These are phyloP conservation scores for Lasiosphaeria hispida DNA, from an alignment of 495 filamentous ascomycete genomes.

Conservation along the genomic window DNA sequence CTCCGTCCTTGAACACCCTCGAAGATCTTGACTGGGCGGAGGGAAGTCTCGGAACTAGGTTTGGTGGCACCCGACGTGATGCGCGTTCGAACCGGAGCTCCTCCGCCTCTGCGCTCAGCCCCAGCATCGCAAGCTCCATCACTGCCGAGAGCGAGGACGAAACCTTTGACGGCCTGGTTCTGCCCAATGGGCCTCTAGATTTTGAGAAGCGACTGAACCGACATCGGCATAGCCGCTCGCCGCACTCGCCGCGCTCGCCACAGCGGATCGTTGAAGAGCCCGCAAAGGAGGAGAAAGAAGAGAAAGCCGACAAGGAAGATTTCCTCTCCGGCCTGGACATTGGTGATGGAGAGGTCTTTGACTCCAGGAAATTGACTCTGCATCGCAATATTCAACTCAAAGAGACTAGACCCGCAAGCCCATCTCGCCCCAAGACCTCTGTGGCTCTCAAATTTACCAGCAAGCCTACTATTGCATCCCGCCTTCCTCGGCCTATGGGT, in stretches of 20 bases:
- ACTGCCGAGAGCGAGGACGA: constrained; percentile 96
- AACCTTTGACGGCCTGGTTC: constrained; percentile 75
- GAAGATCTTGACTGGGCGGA: constrained; percentile 94
- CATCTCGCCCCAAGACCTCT: constrained; percentile 64
- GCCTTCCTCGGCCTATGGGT: constrained; percentile 61
- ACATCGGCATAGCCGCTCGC: constrained; percentile 53
- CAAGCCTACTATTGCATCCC: constrained; percentile 50
- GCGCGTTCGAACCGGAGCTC: constrained; percentile 75
- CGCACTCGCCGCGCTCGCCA: constrained; percentile 16
- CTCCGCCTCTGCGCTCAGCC: constrained; percentile 82
- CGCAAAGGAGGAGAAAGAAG: constrained; percentile 28
- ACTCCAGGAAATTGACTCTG: constrained; percentile 73
- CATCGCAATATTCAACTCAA: constrained; percentile 94
- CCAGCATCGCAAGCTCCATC: constrained; percentile 84
- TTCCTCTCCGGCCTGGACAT: constrained; percentile 87
- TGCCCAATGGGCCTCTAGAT: constrained; percentile 80
- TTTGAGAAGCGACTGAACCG: constrained; percentile 73
- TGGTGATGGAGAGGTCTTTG: constrained; percentile 76
- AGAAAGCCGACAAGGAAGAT: constrained; percentile 63
- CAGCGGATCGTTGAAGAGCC: constrained; percentile 37
- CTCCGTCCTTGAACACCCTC: constrained; percentile 52
- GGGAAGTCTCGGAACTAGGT: constrained; percentile 82
- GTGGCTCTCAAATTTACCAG: constrained; percentile 89
- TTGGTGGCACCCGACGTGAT: constrained; percentile 79
- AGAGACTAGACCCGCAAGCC: constrained; percentile 61